Evolutionary conservation across 2,329 filamentous ascomycete species (phyloP).

Genomic region (Ceratocystis alfenasii): DNA sequence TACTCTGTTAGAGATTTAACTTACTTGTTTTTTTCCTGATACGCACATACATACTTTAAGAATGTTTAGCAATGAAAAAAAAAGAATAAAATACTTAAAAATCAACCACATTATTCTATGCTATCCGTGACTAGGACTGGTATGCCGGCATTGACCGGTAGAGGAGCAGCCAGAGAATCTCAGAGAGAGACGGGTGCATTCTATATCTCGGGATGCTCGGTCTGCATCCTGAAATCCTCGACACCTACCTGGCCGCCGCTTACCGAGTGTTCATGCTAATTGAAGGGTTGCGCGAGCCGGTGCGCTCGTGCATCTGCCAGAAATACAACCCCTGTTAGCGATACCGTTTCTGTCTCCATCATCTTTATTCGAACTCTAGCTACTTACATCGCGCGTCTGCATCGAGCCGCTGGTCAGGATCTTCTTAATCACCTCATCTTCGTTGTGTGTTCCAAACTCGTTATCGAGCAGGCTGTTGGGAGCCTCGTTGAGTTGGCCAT

Average conservation of each 20-base stretch:
- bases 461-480: slow-evolving; percentile 64
- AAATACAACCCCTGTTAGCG: not conserved
- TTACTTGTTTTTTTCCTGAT: too few relatives aligned
- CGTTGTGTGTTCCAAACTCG: slow-evolving; percentile 72
- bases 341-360: not conserved
- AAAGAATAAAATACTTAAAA: not conserved
- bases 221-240: too few relatives aligned
- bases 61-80: not conserved
- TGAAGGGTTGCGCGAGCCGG: slow-evolving; percentile 43
- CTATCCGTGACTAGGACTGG: not conserved
- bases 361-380: too few relatives aligned
- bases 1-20: too few relatives aligned
- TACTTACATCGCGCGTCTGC: slow-evolving; percentile 16
- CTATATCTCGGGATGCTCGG: too few relatives aligned
- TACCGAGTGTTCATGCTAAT: slow-evolving; percentile 28
- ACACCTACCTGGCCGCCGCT: not conserved
- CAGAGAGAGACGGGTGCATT: too few relatives aligned
- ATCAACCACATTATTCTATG: not conserved
- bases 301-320: slow-evolving; percentile 40
- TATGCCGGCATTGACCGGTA: too few relatives aligned
- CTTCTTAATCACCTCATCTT: slow-evolving; percentile 68
- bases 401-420: slow-evolving; percentile 38
- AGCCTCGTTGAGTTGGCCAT: slow-evolving; percentile 66
- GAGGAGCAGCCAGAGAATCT: too few relatives aligned
- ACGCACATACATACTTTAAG: too few relatives aligned